Conservation (phyloP, 108 stramenopile genomes). For the Hondaea fermentalgiana region DNA sequence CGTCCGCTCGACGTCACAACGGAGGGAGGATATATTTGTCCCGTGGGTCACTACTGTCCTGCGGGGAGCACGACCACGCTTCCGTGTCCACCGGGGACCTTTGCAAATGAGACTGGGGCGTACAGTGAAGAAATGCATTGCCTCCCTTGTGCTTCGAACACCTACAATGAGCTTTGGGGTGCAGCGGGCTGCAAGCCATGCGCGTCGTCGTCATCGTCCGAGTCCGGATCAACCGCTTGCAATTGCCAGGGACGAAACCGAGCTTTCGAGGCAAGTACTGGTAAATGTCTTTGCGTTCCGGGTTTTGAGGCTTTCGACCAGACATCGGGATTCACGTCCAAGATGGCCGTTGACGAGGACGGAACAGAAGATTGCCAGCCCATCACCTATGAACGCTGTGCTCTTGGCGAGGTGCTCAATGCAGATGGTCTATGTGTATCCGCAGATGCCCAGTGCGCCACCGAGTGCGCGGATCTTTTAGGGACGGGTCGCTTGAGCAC, state of each 20-base stretch:
- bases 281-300: slow-evolving; percentile 50
- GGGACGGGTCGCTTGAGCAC: background rate
- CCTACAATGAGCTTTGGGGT: background rate
- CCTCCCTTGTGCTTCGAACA: background rate
- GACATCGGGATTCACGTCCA: slow-evolving; percentile 14
- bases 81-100: slow-evolving; percentile 40
- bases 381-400: slow-evolving; percentile 46
- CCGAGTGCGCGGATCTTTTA: slow-evolving; percentile 24
- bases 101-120: slow-evolving; percentile 21
- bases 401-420: slow-evolving; percentile 28
- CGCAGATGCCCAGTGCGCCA: slow-evolving; percentile 18
- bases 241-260: slow-evolving; percentile 47
- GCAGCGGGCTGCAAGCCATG: slow-evolving; percentile 15
- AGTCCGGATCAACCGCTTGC: slow-evolving; percentile 31
- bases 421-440: slow-evolving; percentile 33
- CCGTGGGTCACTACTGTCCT: slow-evolving; percentile 45
- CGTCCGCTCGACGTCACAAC: background rate
- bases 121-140: background rate
- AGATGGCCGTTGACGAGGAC: slow-evolving; percentile 32
- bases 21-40: slow-evolving; percentile 33
- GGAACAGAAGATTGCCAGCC: slow-evolving; percentile 54
- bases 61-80: background rate
- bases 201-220: slow-evolving; percentile 34
- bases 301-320: slow-evolving; percentile 54
- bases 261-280: slow-evolving; percentile 49